phyloP scores from a whole-genome alignment of 73 alveolate species.

The Blepharisma stoltei region DNA sequence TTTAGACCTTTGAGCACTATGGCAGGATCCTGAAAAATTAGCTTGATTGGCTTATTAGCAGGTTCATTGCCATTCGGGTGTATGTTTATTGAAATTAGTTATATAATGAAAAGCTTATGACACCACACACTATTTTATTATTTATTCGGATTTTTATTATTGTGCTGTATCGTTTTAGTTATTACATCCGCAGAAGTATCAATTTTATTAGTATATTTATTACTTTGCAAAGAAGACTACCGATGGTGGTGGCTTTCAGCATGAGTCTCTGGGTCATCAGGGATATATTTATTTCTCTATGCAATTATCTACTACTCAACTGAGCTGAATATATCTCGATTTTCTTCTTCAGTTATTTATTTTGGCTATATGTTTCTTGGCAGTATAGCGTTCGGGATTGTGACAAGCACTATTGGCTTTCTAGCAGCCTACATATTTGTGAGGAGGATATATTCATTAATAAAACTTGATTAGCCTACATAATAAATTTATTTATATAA shows the following conservation, averaged over 20 bases:
- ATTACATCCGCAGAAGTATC: constrained; percentile 42
- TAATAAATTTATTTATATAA: background rate
- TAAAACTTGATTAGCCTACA: constrained; percentile 33
- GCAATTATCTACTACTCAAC: constrained; percentile 37
- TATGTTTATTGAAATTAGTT: constrained; percentile 31
- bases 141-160: constrained; percentile 42
- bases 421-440: constrained; percentile 38
- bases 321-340: constrained; percentile 36
- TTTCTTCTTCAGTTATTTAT: constrained; percentile 38
- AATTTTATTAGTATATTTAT: constrained; percentile 28
- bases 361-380: constrained; percentile 46
- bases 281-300: constrained; percentile 39
- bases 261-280: constrained; percentile 47
- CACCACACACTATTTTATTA: constrained; percentile 34
- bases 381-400: constrained; percentile 30
- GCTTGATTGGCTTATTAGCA: constrained; percentile 35
- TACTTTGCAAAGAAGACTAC: constrained; percentile 33
- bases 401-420: constrained; percentile 51
- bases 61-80: constrained; percentile 46
- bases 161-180: constrained; percentile 27
- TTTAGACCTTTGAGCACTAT: constrained; percentile 32
- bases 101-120: constrained; percentile 44
- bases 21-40: constrained; percentile 28
- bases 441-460: constrained; percentile 37
- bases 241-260: constrained; percentile 59